Evolutionary conservation across 1,139 yeast species (phyloP).

Genomic region (Nakaseomyces kungkrabaensis): DNA sequence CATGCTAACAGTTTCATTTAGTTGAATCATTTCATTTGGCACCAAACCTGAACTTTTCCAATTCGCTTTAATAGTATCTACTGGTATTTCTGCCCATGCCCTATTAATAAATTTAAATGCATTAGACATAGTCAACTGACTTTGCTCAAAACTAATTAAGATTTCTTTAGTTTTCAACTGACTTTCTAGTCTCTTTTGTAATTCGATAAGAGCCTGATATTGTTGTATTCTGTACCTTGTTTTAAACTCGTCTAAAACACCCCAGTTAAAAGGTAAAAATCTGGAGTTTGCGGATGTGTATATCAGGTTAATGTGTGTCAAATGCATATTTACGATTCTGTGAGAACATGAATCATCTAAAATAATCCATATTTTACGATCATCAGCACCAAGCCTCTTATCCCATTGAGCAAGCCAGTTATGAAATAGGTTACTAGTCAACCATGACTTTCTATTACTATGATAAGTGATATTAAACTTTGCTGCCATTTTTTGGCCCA

Average conservation of each 20-base stretch:
- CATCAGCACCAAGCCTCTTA: conserved; percentile 39
- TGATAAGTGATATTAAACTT: conserved; percentile 47
- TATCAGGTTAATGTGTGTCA: conserved; percentile 41
- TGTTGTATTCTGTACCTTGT: conserved; percentile 51
- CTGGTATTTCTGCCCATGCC: conserved; percentile 46
- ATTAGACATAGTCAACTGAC: conserved; percentile 40
- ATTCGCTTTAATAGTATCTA: conserved; percentile 38
- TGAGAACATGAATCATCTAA: conserved; percentile 59
- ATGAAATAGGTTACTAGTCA: conserved; percentile 56
- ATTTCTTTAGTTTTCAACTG: conserved; percentile 13
- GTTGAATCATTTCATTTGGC: conserved; percentile 25
- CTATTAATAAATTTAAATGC: conserved; percentile 49
- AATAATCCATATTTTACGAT: conserved; percentile 44
- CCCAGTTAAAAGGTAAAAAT: conserved; percentile 56
- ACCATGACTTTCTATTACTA: conserved; percentile 54
- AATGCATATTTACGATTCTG: conserved; percentile 46
- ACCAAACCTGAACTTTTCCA: conserved; percentile 42
- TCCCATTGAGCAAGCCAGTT: conserved; percentile 53
- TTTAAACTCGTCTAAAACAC: conserved; percentile 54
- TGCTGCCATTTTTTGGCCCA: conserved; percentile 38
- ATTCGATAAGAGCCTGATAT: conserved; percentile 40
- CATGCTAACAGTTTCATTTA: conserved; percentile 26
- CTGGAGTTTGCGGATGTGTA: conserved; percentile 33
- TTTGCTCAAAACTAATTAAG: conserved; percentile 30
- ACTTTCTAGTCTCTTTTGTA: conserved; percentile 28